These are phyloP conservation scores for Thamnidium elegans DNA, from an alignment of 192 early-diverging fungal species.

Conservation along the genomic window DNA sequence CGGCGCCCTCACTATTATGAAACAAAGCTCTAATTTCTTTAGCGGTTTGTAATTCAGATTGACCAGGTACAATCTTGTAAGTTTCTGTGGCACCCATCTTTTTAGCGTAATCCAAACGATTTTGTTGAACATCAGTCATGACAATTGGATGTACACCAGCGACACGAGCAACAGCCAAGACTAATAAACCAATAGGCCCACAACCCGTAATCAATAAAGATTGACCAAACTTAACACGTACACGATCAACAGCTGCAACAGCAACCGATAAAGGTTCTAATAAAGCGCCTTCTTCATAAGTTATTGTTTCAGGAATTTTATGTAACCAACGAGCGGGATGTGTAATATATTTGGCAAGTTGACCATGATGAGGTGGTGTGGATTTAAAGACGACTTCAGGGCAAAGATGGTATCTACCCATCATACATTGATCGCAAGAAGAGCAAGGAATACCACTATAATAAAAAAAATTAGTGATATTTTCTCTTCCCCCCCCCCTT, in stretches of 20 bases:
- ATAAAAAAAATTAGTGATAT: background rate
- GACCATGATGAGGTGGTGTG: conserved; percentile 33
- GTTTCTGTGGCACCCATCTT: conserved; percentile 23
- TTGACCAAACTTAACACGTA: conserved; percentile 23
- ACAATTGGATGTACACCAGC: conserved; percentile 29
- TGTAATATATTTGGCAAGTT: conserved; percentile 31
- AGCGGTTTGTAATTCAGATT: conserved; percentile 18
- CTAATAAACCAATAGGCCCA: conserved; percentile 38
- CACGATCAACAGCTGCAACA: conserved; percentile 32
- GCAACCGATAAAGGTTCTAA: conserved; percentile 38
- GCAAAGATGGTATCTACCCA: conserved; percentile 36
- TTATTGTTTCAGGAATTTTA: conserved; percentile 25
- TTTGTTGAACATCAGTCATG: conserved; percentile 29
- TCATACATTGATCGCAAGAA: conserved; percentile 35
- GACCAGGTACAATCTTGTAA: conserved; percentile 17
- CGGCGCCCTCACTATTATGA: conserved; percentile 22
- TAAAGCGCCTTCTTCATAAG: conserved; percentile 35
- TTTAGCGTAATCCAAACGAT: conserved; percentile 30
- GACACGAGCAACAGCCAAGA: conserved; percentile 32
- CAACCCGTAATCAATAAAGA: conserved; percentile 35
- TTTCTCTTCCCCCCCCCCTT: background rate
- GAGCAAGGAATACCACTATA: conserved; percentile 36
- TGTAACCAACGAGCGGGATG: conserved; percentile 30
- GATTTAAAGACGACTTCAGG: conserved; percentile 37
- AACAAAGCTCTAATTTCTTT: conserved; percentile 22